Evolutionary conservation across 2,329 filamentous ascomycete genomes (phyloP).

Genomic region (Cordyceps fumosorosea): DNA sequence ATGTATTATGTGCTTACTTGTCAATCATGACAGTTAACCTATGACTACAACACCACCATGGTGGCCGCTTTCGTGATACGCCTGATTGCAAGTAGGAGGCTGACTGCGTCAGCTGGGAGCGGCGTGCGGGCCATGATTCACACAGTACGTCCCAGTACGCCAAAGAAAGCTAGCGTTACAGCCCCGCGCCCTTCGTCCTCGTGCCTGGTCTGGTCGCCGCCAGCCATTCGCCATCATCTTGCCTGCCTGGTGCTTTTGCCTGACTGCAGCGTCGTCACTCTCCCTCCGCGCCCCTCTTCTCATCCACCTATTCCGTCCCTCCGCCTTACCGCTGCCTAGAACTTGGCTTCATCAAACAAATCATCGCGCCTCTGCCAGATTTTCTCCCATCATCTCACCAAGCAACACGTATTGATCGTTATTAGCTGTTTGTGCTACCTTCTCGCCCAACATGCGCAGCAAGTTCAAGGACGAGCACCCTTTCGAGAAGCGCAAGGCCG

Average conservation of each 20-base stretch:
- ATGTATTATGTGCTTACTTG: not conserved
- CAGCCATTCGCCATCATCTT: not conserved
- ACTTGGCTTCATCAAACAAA: constrained; percentile 11
- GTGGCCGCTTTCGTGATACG: not conserved
- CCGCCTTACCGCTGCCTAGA: constrained; percentile 19
- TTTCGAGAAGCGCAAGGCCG: constrained; percentile 99
- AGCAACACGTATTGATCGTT: not conserved
- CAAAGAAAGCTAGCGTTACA: constrained; percentile 15
- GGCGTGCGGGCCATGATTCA: constrained; percentile 2
- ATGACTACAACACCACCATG: not conserved
- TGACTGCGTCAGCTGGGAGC: constrained; percentile 10
- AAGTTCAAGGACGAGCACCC: constrained; percentile 99
- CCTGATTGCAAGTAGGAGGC: not conserved
- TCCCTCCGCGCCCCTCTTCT: constrained; percentile 18
- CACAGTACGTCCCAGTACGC: not conserved
- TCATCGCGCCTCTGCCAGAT: not conserved
- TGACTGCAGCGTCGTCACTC: constrained; percentile 14
- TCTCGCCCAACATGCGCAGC: constrained; percentile 71
- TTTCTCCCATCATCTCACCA: not conserved
- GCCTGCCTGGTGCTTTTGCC: constrained; percentile 15
- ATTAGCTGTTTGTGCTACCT: constrained; percentile 13
- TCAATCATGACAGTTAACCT: not conserved
- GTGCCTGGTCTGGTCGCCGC: constrained; percentile 3
- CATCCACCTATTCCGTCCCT: constrained; percentile 21
- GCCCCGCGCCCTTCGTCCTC: constrained; percentile 19